Conservation (phyloP, 108 stramenopile species). For the Skeletonema tropicum region DNA sequence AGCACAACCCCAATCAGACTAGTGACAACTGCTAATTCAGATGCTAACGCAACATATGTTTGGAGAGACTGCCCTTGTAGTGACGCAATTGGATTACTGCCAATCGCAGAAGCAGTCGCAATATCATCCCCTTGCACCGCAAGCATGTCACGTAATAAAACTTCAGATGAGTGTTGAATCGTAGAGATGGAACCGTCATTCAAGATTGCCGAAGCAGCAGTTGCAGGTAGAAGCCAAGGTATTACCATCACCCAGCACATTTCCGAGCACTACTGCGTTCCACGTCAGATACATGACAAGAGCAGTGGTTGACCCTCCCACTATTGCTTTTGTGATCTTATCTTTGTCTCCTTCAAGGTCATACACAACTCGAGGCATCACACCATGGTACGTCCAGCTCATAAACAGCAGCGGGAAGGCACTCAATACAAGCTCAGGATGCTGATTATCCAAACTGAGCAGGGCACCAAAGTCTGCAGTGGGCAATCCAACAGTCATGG, state of each 20-base stretch:
- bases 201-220: slow-evolving; percentile 4
- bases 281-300: slow-evolving; percentile 85
- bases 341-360: slow-evolving; percentile 79
- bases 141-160: slow-evolving; percentile 11
- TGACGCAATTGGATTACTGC: slow-evolving; percentile 42
- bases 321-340: slow-evolving; percentile 77
- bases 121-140: not conserved
- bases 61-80: slow-evolving; percentile 4
- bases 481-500: slow-evolving; percentile 56
- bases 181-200: slow-evolving; percentile 9
- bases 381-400: slow-evolving; percentile 86
- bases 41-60: slow-evolving; percentile 51
- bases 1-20: slow-evolving; percentile 78
- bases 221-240: slow-evolving; percentile 17
- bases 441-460: slow-evolving; percentile 56
- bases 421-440: slow-evolving; percentile 67
- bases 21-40: slow-evolving; percentile 66
- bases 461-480: slow-evolving; percentile 63
- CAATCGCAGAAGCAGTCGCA: slow-evolving; percentile 4
- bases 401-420: slow-evolving; percentile 85
- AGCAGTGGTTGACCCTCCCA: slow-evolving; percentile 75
- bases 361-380: slow-evolving; percentile 83
- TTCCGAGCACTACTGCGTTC: slow-evolving; percentile 85
- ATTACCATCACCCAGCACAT: slow-evolving; percentile 27
- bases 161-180: slow-evolving; percentile 35